Percentiles rank a stretch among this genome's conserved stretches.
These are phyloP conservation scores for Spirogloea muscicola DNA, from an alignment of 139 green algal genomes.

Conservation along the genomic window DNA sequence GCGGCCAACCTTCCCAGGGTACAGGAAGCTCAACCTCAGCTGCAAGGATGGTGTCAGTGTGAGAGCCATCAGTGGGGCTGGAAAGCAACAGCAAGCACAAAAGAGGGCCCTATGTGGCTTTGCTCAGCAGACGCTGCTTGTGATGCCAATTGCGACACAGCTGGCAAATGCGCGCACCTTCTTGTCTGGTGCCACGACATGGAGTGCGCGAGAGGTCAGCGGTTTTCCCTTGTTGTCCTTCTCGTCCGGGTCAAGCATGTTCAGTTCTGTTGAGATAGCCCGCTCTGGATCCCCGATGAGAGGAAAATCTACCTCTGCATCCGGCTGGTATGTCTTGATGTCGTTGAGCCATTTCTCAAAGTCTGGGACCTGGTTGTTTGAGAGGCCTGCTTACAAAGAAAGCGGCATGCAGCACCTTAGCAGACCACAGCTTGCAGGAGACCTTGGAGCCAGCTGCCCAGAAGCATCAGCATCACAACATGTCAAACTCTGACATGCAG, in stretches of 20 bases:
- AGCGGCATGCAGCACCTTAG: no score
- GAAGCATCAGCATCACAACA: no score
- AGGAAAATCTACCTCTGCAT: conserved; percentile 55
- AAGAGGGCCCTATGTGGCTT: no score
- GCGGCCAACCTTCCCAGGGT: conserved; percentile 64
- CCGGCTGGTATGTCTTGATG: background rate
- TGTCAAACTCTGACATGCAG: no score
- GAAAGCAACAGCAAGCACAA: no score
- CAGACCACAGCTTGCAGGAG: no score
- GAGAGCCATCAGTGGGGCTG: background rate
- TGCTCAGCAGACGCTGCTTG: no score
- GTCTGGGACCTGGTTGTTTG: no score
- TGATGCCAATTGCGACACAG: no score
- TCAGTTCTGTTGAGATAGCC: conserved; percentile 51
- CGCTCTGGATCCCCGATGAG: conserved; percentile 64
- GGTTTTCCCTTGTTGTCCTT: conserved; percentile 56
- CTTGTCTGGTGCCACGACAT: conserved; percentile 64
- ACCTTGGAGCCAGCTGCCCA: no score
- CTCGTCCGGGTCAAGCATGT: conserved; percentile 69
- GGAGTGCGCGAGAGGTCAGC: conserved; percentile 62
- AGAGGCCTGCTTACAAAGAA: no score
- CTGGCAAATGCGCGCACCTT: no score
- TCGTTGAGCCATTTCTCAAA: conserved; percentile 4
- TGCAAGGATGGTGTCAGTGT: background rate
- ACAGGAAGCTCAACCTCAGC: conserved; percentile 68